phyloP scores from a whole-genome alignment of 257 asterid genomes.

The Apocynum venetum region DNA sequence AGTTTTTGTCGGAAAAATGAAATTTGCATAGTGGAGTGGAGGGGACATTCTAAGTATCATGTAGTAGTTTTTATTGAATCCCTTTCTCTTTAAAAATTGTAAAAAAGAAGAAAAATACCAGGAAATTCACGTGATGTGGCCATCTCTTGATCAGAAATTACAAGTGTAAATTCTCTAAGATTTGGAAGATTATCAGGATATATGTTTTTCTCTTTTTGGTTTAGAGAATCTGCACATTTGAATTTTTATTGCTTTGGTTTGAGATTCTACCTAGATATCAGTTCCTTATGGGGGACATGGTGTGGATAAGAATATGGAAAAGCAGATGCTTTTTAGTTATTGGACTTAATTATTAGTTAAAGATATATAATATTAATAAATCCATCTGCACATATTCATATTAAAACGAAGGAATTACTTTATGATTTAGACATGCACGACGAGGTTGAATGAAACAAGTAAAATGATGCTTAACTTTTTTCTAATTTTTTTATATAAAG shows the following conservation, averaged over 20 bases:
- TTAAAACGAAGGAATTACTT: no score
- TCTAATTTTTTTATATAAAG: no score
- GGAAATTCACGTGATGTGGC: not conserved
- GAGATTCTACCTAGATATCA: slow-evolving; percentile 5
- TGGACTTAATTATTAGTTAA: not conserved
- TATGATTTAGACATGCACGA: no score
- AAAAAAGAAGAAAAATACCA: not conserved
- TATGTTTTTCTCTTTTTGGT: slow-evolving; percentile 7
- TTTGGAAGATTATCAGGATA: not conserved
- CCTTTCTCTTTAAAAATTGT: not conserved
- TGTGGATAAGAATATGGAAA: not conserved
- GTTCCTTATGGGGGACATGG: not conserved
- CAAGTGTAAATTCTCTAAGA: not conserved
- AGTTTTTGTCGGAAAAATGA: not conserved
- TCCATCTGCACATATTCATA: no score
- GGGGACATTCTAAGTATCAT: slow-evolving; percentile 4
- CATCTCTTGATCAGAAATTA: not conserved
- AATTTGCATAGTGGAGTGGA: not conserved
- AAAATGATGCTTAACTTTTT: no score
- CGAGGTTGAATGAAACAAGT: no score
- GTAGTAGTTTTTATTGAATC: not conserved
- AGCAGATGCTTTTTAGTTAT: not conserved
- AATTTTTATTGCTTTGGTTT: not conserved
- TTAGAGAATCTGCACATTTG: slow-evolving; percentile 4
- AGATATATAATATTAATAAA: no score